Base-by-base conservation (phyloP, 345 rosid genomes). In the Schrenkiella parvula region DNA sequence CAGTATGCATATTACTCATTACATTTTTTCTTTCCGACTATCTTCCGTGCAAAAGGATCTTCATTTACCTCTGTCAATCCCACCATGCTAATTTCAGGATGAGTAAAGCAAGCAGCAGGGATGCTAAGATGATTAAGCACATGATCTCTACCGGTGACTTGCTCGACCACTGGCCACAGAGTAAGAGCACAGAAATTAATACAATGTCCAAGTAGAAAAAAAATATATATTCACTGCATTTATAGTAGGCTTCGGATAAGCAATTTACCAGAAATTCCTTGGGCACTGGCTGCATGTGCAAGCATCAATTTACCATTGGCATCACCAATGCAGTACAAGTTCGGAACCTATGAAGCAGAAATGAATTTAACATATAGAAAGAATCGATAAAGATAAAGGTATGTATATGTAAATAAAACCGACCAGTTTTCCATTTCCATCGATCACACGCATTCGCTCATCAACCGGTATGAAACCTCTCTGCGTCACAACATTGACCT, bases 211-310 rank as follows among this genome's bases (percentile, higher is more conserved):
- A 22, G 48, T 51, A 19, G 37, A 8, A 1, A 1, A 0, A 12
- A 46, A 35, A 28, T 55, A 12, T 5, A 19, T 43, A 10, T 3
- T 51, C 9, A 51, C 17, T 23, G 17, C 17, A 23, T 51, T 25
- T 13, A 25, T 25, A 25, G 15, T 25, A 51, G 32, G 56, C 11
- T 13, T 25, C 25, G 5, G 18, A 25, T 25, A 51, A 25, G 19
- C 47, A 22, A 70, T 65, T 38, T 78, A 90, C 98, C 99, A 73
- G 98, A 95, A 61, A 95, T 95, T 86, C 99, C 99, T 87, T 95
- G 99, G 44, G 99, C 99, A 78, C 99, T 95, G 41, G 99, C 98
- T 41, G 98, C 92, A 84, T 95, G 99, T 70, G 99, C 99, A n/a
- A 95, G 99, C 99, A 95, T 95, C 95, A 95, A 78, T 86, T 92